A percentile compares a stretch with the other conserved stretches of the same genome.
Evolutionary conservation across 140 eudicot species (phyloP).

Genomic region (Erigeron philadelphicus): DNA sequence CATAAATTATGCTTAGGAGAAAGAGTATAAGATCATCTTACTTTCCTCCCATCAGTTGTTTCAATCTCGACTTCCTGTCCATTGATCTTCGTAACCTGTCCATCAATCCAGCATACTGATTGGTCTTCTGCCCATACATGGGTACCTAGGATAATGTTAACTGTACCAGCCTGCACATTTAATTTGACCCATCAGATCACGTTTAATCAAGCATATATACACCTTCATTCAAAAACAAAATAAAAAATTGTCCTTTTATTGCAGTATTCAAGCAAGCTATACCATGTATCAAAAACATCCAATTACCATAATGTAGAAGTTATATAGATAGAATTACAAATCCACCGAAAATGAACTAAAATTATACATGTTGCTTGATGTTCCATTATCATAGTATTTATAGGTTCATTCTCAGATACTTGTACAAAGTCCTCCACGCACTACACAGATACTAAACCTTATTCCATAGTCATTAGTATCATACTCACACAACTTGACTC

Average conservation of each 20-base stretch:
- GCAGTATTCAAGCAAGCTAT: slow-evolving; percentile 10
- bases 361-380: too few species aligned
- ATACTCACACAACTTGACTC: neutral
- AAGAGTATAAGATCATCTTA: slow-evolving; percentile 32
- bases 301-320: slow-evolving; percentile 6
- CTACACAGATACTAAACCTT: neutral
- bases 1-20: slow-evolving; percentile 2
- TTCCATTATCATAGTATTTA: neutral
- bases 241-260: slow-evolving; percentile 10
- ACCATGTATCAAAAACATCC: slow-evolving; percentile 10
- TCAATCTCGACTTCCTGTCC: slow-evolving; percentile 62
- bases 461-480: neutral
- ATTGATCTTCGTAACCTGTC: slow-evolving; percentile 67
- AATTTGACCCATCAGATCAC: slow-evolving; percentile 27
- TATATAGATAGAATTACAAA: neutral
- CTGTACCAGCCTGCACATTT: slow-evolving; percentile 61
- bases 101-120: slow-evolving; percentile 71
- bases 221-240: neutral
- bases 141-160: slow-evolving; percentile 69
- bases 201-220: slow-evolving; percentile 16
- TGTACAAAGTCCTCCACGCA: neutral
- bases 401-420: neutral
- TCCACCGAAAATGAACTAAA: too few species aligned
- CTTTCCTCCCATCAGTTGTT: slow-evolving; percentile 61
- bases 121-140: slow-evolving; percentile 94